Evolutionary conservation across 805 yeast genomes (phyloP), one percentile per base, ranked within the genome.

Genomic region (Scheffersomyces coipomensis): DNA sequence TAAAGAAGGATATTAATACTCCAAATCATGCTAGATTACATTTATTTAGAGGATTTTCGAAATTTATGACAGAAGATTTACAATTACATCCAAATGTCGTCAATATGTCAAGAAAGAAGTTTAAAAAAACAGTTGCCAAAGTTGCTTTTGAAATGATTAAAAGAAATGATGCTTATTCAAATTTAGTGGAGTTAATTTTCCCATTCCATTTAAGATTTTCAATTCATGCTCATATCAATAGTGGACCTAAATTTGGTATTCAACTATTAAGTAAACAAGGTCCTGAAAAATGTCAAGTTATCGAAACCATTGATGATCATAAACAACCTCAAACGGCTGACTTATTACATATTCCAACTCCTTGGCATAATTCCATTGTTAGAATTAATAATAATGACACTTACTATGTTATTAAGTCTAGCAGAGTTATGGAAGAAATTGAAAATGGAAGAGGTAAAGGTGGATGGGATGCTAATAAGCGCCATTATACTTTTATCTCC

Each of bases 61-160:
- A 62, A 50, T 79, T 79, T 47, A 79, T 79, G 85, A 60, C 62
- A 45, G 83, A 78, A 48, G 85, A 79, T 50, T 64, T 79, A 47
- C 55, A 58, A n/a, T 51, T 60, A 22, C 70, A 78, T 38, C 61
- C 71, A 5, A 56, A 55, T 33, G 68, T 73, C 33, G 44, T 58
- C 19, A 46, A 47, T 7, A 40, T 63, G 34, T 75, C 82, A 0
- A 71, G 66, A 37, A 76, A 75, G 55, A 62, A 64, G 35, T 73
- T 68, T 55, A 78, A 78, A 48, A 77, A 75, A 53, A 55, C 65
- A 18, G 71, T 75, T 15, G 65, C 81, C 1, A 68, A 67, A 42
- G 75, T 79, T 33, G 81, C 84, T 1, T 79, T 78, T 54, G 83
- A 79, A 51, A 79, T 79, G 84, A 79, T 79, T 43, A 77, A 72